These are phyloP conservation scores for Clonostachys sp. DNA, from an alignment of 2,329 filamentous ascomycete species.

Conservation along the genomic window DNA sequence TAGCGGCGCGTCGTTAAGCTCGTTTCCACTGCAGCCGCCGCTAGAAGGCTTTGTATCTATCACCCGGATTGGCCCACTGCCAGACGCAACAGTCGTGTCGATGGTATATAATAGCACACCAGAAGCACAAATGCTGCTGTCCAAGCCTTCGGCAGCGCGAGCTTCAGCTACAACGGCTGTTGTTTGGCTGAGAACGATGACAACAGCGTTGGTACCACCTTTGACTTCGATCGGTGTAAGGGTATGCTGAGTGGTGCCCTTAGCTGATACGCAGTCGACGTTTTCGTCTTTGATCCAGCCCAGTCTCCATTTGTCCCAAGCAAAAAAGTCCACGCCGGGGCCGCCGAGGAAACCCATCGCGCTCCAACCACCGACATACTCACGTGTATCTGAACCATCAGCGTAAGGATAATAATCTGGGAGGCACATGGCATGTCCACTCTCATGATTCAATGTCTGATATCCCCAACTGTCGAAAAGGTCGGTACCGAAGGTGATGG, in stretches of 20 bases:
- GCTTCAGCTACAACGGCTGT: slow-evolving; percentile 22
- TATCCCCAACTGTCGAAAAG: slow-evolving; percentile 20
- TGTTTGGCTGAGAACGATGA: neutral
- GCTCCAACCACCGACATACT: slow-evolving; percentile 28
- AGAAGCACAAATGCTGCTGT: slow-evolving; percentile 17
- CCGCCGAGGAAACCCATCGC: slow-evolving; percentile 27
- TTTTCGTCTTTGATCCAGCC: slow-evolving; percentile 26
- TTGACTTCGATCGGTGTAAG: neutral
- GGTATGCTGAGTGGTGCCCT: slow-evolving; percentile 16
- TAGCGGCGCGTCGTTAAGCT: slow-evolving; percentile 24
- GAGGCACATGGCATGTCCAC: slow-evolving; percentile 28
- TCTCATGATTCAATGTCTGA: slow-evolving; percentile 29
- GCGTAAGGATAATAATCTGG: slow-evolving; percentile 27
- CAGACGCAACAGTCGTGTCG: slow-evolving; percentile 16
- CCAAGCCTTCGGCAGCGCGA: slow-evolving; percentile 14
- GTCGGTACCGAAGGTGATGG: slow-evolving; percentile 24
- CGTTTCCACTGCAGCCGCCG: slow-evolving; percentile 16
- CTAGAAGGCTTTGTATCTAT: slow-evolving; percentile 21
- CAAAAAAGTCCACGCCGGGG: slow-evolving; percentile 25
- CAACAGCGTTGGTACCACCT: neutral
- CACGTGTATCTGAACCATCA: slow-evolving; percentile 10
- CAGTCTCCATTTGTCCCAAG: slow-evolving; percentile 31
- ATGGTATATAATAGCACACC: slow-evolving; percentile 28
- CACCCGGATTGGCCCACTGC: slow-evolving; percentile 21
- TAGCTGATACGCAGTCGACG: slow-evolving; percentile 19